Conservation (phyloP, 106 monocot genomes). For the Dendrobium huoshanense region DNA sequence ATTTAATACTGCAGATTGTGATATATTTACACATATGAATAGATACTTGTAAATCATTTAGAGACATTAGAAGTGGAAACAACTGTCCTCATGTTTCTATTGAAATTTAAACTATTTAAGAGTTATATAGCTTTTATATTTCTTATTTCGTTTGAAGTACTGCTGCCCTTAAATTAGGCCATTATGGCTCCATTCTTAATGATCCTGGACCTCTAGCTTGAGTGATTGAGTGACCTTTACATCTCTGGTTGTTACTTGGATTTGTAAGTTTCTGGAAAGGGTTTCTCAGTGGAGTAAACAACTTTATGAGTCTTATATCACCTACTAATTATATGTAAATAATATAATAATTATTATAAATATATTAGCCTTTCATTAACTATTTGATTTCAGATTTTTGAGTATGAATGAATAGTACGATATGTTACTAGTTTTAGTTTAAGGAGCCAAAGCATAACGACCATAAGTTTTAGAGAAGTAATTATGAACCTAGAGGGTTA, state of each 20-base stretch:
- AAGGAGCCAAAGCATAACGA: not conserved
- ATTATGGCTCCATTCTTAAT: not conserved
- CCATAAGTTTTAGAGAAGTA: not conserved
- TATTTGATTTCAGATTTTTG: not conserved
- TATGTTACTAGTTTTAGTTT: not conserved
- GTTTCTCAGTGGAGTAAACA: not conserved
- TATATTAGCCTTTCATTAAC: not conserved
- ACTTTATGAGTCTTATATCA: not conserved
- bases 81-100: not conserved
- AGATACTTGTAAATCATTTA: not conserved
- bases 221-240: not conserved
- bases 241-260: not conserved
- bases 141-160: not conserved
- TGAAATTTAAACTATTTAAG: not conserved
- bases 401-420: not conserved
- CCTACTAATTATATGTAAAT: not conserved
- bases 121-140: not conserved
- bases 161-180: not conserved
- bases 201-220: not conserved
- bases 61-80: not conserved
- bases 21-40: not conserved
- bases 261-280: not conserved
- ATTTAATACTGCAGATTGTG: not conserved
- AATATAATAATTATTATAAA: not conserved
- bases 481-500: not conserved